Base-by-base conservation (phyloP, 164 flowering plant genomes). In the Buxus sempervirens region DNA sequence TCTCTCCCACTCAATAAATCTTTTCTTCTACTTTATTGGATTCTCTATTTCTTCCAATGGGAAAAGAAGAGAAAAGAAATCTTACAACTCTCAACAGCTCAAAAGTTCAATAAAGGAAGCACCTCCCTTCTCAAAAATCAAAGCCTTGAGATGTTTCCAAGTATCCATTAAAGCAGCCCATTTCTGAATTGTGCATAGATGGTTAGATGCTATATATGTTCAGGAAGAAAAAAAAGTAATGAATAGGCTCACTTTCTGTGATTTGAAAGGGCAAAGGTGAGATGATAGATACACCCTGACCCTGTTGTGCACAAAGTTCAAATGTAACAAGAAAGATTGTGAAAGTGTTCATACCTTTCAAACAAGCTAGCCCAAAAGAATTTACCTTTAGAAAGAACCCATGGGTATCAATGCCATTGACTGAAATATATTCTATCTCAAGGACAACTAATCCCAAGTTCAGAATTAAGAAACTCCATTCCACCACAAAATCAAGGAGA, bases 11-110 rank as follows among this genome's bases (percentile, higher is more conserved):
- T 15, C 14, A 23, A 16, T 42, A 21, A 15, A 26, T 19, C 16
- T 21, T 62, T 38, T 22, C 9, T 60, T 51, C 6, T 65, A 25
- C 73, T 69, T 74, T 69, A 65, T 74, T 59, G 62, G 73, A 74
- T 69, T 64, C 77, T 60, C 49, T 60, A 38, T 49, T 60, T 62
- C 24, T 63, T 68, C 54, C 67, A 54, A 42, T 12, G 49, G 25
- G 20, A 41, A 62, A 62, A 62, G 64, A 48, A 28, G 48, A 60
- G 56, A 62, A 32, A 25, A 54, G 26, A n/a, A 9, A 64, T 51
- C 19, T 14, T 3, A 48, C 42, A 41, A 67, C 25, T 65, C 55
- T 38, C 24, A 26, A 63, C 13, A 62, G 55, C 60, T 58, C 60
- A 65, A 49, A 60, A 60, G 56, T 22, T 21, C 63, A 41, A 57